phyloP scores from a whole-genome alignment of 371 early-diverging fungal genomes.

The Rhizopus delemar region DNA sequence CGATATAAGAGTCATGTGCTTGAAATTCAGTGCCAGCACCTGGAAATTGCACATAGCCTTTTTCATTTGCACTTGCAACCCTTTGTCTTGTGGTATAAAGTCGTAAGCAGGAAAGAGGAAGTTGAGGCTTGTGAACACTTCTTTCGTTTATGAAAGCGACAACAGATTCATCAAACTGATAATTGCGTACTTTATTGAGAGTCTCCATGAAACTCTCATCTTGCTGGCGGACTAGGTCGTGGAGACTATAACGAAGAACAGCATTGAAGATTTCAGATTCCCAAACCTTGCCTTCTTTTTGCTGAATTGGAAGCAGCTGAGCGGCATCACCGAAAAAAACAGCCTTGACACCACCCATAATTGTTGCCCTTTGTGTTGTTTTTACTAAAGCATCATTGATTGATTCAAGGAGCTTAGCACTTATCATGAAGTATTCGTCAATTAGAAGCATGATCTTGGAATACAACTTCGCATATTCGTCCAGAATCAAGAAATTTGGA shows the following conservation, averaged over 20 bases:
- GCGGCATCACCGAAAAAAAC: slow-evolving; percentile 10
- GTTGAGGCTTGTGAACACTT: too few species aligned
- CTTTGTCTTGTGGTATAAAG: too few species aligned
- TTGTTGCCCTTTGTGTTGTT: neutral
- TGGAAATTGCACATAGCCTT: neutral
- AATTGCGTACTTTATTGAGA: neutral
- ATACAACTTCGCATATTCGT: slow-evolving; percentile 1
- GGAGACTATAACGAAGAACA: too few species aligned
- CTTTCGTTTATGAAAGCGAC: too few species aligned
- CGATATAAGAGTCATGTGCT: neutral
- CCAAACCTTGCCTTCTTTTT: slow-evolving; percentile 3
- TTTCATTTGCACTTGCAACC: too few species aligned
- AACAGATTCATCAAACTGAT: neutral
- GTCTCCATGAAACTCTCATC: neutral
- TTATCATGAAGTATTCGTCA: slow-evolving; percentile 5
- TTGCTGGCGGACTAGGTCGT: neutral
- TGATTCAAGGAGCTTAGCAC: neutral
- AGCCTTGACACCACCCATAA: neutral
- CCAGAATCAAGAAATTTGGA: neutral
- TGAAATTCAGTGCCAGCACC: neutral
- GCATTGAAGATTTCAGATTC: neutral
- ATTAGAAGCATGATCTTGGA: neutral
- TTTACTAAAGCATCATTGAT: neutral
- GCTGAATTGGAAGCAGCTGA: slow-evolving; percentile 3
- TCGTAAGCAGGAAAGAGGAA: too few species aligned